Evolutionary conservation across 2,329 filamentous ascomycete species (phyloP), one percentile per base, ranked within the genome.

Genomic region (Fusarium tjaetaba): DNA sequence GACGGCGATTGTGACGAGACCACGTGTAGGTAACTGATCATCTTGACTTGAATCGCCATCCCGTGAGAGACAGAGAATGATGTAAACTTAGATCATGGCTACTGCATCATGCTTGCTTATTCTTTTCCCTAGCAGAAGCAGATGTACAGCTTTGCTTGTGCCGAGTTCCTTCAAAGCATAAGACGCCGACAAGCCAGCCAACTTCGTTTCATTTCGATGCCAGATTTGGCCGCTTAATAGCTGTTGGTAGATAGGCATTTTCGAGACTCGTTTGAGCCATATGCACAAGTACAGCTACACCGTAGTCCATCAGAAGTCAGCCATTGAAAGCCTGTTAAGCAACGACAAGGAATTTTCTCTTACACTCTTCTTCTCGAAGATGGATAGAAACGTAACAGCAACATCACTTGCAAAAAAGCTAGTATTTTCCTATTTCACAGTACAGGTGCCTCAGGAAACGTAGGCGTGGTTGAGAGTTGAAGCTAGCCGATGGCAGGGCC

Each of bases 371-470:
- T 10, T 49, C 3, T 24, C 22, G 2, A 14, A 32, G 28, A 11
- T 24, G 28, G 22, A 10, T 36, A 11, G 9, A 34, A 34, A 14
- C 2, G 8, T 13, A 13, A 4, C 4, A 2, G 4, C 7, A 10
- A 13, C 2, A 5, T 32, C 20, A 22, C 22, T 32, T 32, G 11
- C 7, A 30, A 13, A 2, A 3, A 49, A n/a, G 28, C 46, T 9
- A 28, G 10, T 16, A 1, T 49, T 13, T 16, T 16, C 4, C 4
- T 11, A 20, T 20, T 45, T 8, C 8, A 32, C 5, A 46, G 8
- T 46, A 11, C 13, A 20, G 8, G 28, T 46, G 24, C 4, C 15
- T 30, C 13, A 4, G 20, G 10, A 49, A 30, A 32, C 14, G 4
- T n/a, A 6, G 20, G 14, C 22, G 15, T 30, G 26, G 14, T 11